These are phyloP conservation scores for Liquidambar formosana DNA, from an alignment of 164 flowering plant species.

Conservation along the genomic window DNA sequence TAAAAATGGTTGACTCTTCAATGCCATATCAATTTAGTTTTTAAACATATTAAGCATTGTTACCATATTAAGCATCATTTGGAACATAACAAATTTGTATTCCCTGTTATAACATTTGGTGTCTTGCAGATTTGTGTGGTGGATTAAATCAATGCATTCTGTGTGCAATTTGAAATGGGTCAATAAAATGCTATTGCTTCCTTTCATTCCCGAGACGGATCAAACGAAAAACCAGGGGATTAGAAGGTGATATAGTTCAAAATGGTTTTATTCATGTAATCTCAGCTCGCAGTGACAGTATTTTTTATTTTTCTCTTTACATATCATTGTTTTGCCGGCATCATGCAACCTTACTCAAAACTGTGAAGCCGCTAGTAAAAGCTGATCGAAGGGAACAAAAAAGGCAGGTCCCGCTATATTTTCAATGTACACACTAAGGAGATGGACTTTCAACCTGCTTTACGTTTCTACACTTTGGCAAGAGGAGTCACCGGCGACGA, in stretches of 20 bases:
- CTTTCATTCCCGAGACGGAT: constrained; percentile 85
- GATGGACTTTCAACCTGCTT: too few relatives aligned
- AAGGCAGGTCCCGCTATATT: too few relatives aligned
- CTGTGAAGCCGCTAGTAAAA: constrained; percentile 99
- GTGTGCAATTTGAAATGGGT: constrained; percentile 60
- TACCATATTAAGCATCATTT: not conserved
- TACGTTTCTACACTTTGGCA: too few relatives aligned
- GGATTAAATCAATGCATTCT: not conserved
- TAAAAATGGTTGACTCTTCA: too few relatives aligned
- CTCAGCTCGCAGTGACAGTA: not conserved
- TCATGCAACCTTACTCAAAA: constrained; percentile 94
- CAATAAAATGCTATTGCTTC: constrained; percentile 39
- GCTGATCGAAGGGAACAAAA: constrained; percentile 82
- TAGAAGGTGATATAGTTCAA: constrained; percentile 64
- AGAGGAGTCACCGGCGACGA: too few relatives aligned
- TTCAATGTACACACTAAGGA: too few relatives aligned
- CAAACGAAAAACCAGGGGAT: constrained; percentile 75
- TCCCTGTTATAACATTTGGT: too few relatives aligned
- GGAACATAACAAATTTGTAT: too few relatives aligned
- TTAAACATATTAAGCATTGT: too few relatives aligned
- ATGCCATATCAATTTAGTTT: too few relatives aligned
- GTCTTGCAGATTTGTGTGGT: too few relatives aligned
- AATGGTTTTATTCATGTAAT: not conserved
- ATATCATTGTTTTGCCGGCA: constrained; percentile 47
- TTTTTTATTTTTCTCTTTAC: not conserved